A percentile compares a stretch with the other conserved stretches of the same genome.
Evolutionary conservation across 2,329 filamentous ascomycete genomes (phyloP).

Genomic region (Verticillium alfalfae): DNA sequence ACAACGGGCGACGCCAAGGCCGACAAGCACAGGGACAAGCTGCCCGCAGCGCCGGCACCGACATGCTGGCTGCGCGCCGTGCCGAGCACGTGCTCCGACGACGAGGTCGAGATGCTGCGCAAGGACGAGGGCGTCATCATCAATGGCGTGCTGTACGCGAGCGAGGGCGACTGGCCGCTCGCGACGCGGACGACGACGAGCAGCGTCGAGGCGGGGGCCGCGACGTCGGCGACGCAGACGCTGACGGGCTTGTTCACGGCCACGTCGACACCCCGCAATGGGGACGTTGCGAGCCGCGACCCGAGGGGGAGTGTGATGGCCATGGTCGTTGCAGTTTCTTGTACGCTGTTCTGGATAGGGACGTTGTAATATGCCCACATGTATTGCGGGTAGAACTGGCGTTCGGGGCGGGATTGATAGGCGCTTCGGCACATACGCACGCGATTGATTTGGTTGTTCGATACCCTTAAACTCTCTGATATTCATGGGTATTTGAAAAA

Average conservation of each 20-base stretch:
- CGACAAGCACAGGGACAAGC: slow-evolving; percentile 43
- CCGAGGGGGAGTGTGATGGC: slow-evolving; percentile 4
- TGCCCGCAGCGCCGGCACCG: slow-evolving; percentile 39
- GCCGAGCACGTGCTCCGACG: slow-evolving; percentile 43
- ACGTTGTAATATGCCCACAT: background rate
- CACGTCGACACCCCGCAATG: background rate
- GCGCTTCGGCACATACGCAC: background rate
- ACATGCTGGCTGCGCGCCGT: slow-evolving; percentile 58
- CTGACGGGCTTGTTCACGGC: slow-evolving; percentile 3
- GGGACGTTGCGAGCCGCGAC: background rate
- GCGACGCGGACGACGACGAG: slow-evolving; percentile 17
- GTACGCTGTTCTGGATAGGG: background rate
- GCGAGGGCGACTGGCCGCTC: slow-evolving; percentile 34
- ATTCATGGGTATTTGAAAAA: too few relatives aligned
- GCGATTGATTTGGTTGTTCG: background rate
- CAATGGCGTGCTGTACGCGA: slow-evolving; percentile 51
- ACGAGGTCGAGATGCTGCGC: slow-evolving; percentile 41
- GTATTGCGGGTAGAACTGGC: background rate
- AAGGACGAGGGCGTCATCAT: slow-evolving; percentile 49
- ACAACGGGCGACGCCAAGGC: slow-evolving; percentile 54
- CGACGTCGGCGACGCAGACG: slow-evolving; percentile 29
- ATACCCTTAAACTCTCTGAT: background rate
- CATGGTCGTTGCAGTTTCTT: slow-evolving; percentile 16
- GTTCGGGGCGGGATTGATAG: background rate
- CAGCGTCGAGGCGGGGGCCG: slow-evolving; percentile 11